Percentiles rank a stretch among this genome's conserved stretches.
Evolutionary conservation across 129 eudicot genomes (phyloP).

Genomic region (Flaveria ramosissima): DNA sequence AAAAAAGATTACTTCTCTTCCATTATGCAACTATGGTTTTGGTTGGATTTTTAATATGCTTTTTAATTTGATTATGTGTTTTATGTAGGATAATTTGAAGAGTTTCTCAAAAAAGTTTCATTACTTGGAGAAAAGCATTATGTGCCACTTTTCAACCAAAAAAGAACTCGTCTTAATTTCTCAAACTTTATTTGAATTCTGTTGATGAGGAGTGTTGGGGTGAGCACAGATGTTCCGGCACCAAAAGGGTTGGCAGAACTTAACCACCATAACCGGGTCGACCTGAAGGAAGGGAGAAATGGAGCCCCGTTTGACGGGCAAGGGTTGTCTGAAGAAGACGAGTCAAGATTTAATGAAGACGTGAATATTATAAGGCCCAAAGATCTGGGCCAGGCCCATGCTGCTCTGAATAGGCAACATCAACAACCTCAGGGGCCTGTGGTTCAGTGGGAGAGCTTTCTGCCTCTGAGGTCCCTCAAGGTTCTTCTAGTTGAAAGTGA

Average conservation of each 20-base stretch:
- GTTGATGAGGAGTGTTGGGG: conserved; percentile 59
- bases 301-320: conserved; percentile 47
- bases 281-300: conserved; percentile 41
- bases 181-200: conserved; percentile 51
- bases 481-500: conserved; percentile 80
- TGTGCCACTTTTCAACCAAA: conserved; percentile 47
- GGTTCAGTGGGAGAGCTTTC: conserved; percentile 72
- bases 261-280: conserved; percentile 37
- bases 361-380: conserved; percentile 29
- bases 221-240: conserved; percentile 37
- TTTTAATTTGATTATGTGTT: conserved; percentile 13
- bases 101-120: conserved; percentile 22
- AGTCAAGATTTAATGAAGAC: conserved; percentile 42
- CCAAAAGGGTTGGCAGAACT: conserved; percentile 54
- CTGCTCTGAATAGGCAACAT: conserved; percentile 37
- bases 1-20: neutral
- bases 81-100: conserved; percentile 38
- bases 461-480: conserved; percentile 58
- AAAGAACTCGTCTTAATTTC: conserved; percentile 38
- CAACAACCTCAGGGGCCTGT: conserved; percentile 50
- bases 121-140: conserved; percentile 48
- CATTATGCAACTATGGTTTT: conserved; percentile 9
- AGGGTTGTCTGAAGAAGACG: conserved; percentile 48
- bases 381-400: conserved; percentile 29
- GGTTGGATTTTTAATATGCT: neutral